Percentiles rank a stretch among this genome's conserved stretches.
Evolutionary conservation across 257 asterid species (phyloP).

Genomic region (Nicotiana paniculata): DNA sequence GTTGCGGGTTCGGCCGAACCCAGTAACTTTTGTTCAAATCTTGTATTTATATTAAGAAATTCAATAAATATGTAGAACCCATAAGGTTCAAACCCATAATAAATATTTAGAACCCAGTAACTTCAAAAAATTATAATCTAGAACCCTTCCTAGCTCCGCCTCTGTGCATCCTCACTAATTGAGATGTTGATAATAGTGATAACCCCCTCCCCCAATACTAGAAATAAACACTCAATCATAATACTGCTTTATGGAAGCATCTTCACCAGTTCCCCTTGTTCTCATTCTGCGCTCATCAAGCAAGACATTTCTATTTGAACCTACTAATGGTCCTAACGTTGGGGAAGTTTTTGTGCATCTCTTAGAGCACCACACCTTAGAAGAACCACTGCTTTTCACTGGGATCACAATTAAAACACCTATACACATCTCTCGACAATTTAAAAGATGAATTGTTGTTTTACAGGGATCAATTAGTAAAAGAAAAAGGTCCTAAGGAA

Average conservation of each 20-base stretch:
- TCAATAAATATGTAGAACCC: too few species aligned
- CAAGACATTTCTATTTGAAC: not conserved
- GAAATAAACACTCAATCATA: not conserved
- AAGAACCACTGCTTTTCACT: not conserved
- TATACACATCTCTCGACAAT: not conserved
- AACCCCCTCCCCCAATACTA: not conserved
- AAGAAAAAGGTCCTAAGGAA: constrained; percentile 9
- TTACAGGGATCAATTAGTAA: not conserved
- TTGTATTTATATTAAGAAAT: too few species aligned
- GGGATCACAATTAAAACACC: not conserved
- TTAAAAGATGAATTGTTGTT: not conserved
- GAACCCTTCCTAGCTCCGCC: too few species aligned
- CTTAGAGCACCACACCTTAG: not conserved
- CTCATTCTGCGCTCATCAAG: not conserved
- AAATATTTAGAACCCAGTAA: too few species aligned
- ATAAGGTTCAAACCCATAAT: too few species aligned
- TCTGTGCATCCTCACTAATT: not conserved
- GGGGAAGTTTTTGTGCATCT: not conserved
- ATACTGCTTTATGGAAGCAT: not conserved
- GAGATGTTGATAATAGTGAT: not conserved
- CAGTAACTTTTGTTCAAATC: too few species aligned
- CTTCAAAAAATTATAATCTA: too few species aligned
- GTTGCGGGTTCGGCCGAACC: too few species aligned
- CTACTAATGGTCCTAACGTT: not conserved
- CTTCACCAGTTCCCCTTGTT: not conserved